Base-by-base conservation (phyloP, 176 grass and related monocot species). In the Cenchrus fungigraminus region DNA sequence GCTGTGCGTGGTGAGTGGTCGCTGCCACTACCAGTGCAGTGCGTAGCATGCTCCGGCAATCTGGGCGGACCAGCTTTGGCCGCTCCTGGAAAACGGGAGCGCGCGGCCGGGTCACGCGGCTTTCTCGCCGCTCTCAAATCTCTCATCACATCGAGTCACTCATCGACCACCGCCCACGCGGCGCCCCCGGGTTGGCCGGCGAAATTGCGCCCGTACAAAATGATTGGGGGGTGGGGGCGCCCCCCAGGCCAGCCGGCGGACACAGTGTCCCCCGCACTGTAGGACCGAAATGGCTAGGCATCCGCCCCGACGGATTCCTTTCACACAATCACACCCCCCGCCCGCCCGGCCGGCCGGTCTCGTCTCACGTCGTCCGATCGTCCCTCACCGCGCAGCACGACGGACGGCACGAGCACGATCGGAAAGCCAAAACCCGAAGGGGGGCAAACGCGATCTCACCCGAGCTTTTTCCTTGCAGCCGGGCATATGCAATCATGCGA, bases 61-160 rank as follows among this genome's bases (percentile, higher is more conserved):
- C 19, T 44, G 12, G 87, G 60, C 20, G 25, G 49, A 6, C 9
- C 50, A 5, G 8, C 8, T 8, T 13, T 7, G 80, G 59, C 50
- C 4, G 43, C 74, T 87, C 84, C 89, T 5, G 89, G 68, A 84
- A 80, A 46, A 62, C 28, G 74, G 89, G 89, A 90, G 15, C 2
- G 74, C 40, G 6, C 49, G 49, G 9, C 49, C 53, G 12, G 68
- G 55, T 6, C 79, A 54, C 25, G 2, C 54, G 49, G 64, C 82
- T 68, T 68, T 68, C 29, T 1, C 47, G 45, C 13, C 61, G 12
- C 9, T 4, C 55, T 19, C 61, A 5, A 37, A 19, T 8, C 12
- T 17, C 12, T 17, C 6, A 2, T 42, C 52, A 1, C 15, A 34
- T 71, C 49, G 6, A 65, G 34, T 25, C 74, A 29, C 1, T 2